Evolutionary conservation across 2,329 filamentous ascomycete species (phyloP), one percentile per base, ranked within the genome.

Genomic region (Bipolaris gigantea): DNA sequence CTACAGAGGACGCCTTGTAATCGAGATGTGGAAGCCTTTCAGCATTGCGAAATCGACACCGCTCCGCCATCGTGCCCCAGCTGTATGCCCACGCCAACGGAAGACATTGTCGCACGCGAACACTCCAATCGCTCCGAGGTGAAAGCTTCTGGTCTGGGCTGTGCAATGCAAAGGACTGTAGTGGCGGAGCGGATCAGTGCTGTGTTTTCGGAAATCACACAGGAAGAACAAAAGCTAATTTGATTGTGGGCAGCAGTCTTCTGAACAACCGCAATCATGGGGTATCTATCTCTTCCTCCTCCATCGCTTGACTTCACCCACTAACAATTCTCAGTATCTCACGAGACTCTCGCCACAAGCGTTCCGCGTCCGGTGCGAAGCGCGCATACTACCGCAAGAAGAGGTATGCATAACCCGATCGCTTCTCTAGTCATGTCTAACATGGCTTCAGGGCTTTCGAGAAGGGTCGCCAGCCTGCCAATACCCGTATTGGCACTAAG

Each of bases 301-400:
- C 41, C 33, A 36, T 38, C 39, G 15, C 2, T 23, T 41, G 4
- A 41, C 49, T 32, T 21, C 57, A 62, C 43, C 23, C 44, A 70
- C 77, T 80, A 64, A 80, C 73, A 49, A 13, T 25, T 34, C 39
- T 11, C 73, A 81, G 94, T 99, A 97, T 99, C 85, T 97, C 93
- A 83, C 90, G 94, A 85, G 93, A 97, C 85, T 96, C 92, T 81
- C 92, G 94, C 85, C 94, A 99, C 89, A 99, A 99, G 90, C 92
- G 94, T 84, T 92, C 92, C 82, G 92, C 93, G 81, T 90, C 95
- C 80, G 95, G 94, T 86, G 94, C 95, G 77, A 99, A 99, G 79
- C 75, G 79, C 68, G 79, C 79, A 79, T 80, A 80, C 78, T 81
- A 81, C 73, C 79, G 79, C 77, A 81, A 81, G 79, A 81, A 81